Evolutionary conservation across 257 asterid genomes (phyloP), one percentile per base, ranked within the genome.

Genomic region (Hygrophila difformis): DNA sequence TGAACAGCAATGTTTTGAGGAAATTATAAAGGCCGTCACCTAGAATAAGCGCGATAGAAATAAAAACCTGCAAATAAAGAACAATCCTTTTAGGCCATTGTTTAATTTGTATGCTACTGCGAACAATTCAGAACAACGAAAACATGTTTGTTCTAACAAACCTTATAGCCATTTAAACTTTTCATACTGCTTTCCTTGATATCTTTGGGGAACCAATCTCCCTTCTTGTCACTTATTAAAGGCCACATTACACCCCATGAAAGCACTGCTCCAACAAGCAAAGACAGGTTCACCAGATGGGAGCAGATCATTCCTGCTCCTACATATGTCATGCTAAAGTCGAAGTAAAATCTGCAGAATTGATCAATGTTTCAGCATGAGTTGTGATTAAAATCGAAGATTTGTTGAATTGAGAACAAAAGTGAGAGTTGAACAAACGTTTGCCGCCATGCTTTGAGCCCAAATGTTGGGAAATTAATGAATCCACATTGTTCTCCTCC

Each of bases 211-310:
- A 57, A 70, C 82, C 82, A 74, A 2, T 49, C 59, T 17, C 82
- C 82, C 53, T 74, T 74, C 24, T 43, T 63, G 3, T 43, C 37
- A 0, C 66, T 39, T 47, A 74, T 66, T 18, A 74, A 47, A 7
- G 82, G 82, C 82, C 82, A 74, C 75, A 74, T 74, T 8, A 74
- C 37, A 9, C 82, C 78, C 75, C 75, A 74, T 22, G 82, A 74
- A 26, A 70, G 57, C 49, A 74, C 64, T 0, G 82, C 82, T 60
- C 82, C 82, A 28, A 63, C 60, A 18, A 74, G 72, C 68, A 69
- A 60, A 44, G 82, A 74, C 14, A 66, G 55, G 53, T 70, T 74
- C 57, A 74, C 82, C 16, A 74, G 65, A 49, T 74, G 82, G 51
- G 82, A 66, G 57, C 78, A 74, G 31, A 74, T 66, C 82, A 74